Base-by-base conservation (phyloP, 306 rosid genomes). In the Geum urbanum region DNA sequence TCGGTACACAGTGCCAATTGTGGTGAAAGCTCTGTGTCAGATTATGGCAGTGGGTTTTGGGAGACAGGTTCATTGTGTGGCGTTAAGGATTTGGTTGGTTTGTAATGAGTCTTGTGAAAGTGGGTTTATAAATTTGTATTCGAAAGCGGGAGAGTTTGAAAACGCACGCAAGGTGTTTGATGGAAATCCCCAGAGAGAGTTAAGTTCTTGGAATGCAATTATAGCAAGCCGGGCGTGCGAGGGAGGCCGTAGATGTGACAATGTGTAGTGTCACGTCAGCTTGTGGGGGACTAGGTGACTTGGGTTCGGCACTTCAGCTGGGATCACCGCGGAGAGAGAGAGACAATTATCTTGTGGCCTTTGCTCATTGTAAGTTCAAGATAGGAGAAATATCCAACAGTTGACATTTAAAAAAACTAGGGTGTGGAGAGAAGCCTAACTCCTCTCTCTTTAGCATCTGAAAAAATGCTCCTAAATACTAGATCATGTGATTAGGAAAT, bases 151-250 rank as follows among this genome's bases (percentile, higher is more conserved):
- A 5, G 88, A 87, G 56, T 79, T 87, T 58, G 77, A 43, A 4
- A 70, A 79, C 76, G 92, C 96, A 15, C 78, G 74, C 12, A 84
- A 76, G 63, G 7, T 89, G 84, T 87, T 89, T 14, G 91, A 84
- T 4, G 83, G 85, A 85, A 90, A 85, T 67, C 80, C 80, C 71
- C 80, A 84, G 4, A 80, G 89, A 50, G 85, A 84, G 84, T 70
- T 87, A 62, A 91, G 92, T 57, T 90, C 96, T 79, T 87, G 96
- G 96, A 90, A 90, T 77, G 82, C 91, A 40, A 32, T 87, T 45
- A 87, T 85, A 91, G 10, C 92, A 82, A 71, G 77, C 78, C 0
- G 96, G 92, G 9, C 83, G 74, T 41, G 71, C 89, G 4, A 71
- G 62, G 79, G 91, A 89, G 71, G 91, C 87, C 9, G 50, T 89